These are phyloP conservation scores for Penicillium hordei DNA, from an alignment of 2,329 filamentous ascomycete genomes.

Conservation along the genomic window DNA sequence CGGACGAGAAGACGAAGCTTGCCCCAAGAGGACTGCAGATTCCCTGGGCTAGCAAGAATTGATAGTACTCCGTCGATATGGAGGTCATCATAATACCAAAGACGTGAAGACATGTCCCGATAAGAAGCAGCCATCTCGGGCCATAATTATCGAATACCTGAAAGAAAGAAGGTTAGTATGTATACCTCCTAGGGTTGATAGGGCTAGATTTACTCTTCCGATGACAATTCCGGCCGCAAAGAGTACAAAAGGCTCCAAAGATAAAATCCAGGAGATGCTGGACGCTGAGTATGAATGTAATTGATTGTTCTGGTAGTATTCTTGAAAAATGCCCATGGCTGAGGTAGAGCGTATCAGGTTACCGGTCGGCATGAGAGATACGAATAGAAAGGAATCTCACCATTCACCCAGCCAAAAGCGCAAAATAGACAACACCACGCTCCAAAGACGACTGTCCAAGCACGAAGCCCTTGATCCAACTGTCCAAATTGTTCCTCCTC, in stretches of 20 bases:
- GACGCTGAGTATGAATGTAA: conserved; percentile 51
- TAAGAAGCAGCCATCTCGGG: conserved; percentile 53
- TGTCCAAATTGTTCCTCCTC: background rate
- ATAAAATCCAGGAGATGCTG: conserved; percentile 59
- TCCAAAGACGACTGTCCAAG: conserved; percentile 58
- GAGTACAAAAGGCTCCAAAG: conserved; percentile 58
- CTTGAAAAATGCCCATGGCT: conserved; percentile 56
- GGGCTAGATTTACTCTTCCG: conserved; percentile 37
- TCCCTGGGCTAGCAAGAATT: conserved; percentile 56
- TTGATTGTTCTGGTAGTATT: conserved; percentile 54
- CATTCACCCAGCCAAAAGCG: conserved; percentile 50
- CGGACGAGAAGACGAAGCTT: conserved; percentile 50
- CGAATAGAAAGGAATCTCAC: conserved; percentile 23
- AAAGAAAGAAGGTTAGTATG: background rate
- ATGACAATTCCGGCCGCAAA: conserved; percentile 57
- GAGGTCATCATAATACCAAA: conserved; percentile 60
- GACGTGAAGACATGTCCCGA: conserved; percentile 55
- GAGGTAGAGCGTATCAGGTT: background rate
- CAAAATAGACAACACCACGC: conserved; percentile 46
- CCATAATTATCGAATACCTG: conserved; percentile 64
- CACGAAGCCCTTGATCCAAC: conserved; percentile 28
- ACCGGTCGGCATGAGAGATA: background rate
- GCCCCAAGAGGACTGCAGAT: conserved; percentile 54
- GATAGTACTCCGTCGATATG: conserved; percentile 54
- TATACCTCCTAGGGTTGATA: background rate